A percentile compares a stretch with the other conserved stretches of the same genome.
Evolutionary conservation across 2,329 filamentous ascomycete species (phyloP).

Genomic region (Alternaria solani): DNA sequence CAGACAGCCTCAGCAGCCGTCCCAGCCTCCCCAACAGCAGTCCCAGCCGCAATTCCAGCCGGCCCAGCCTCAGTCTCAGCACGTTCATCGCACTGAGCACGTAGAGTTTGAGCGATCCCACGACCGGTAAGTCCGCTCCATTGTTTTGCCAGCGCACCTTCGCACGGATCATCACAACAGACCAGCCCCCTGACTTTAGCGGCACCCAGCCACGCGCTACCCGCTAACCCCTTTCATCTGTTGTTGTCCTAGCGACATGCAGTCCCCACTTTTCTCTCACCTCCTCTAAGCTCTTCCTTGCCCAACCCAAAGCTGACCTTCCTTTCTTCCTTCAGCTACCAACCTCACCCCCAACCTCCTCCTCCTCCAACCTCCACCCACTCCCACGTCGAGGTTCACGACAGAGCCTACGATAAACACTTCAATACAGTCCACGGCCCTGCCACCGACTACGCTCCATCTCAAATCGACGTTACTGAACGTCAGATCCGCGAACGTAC

Average conservation of each 20-base stretch:
- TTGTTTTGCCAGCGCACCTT: slow-evolving; percentile 40
- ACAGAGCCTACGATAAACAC: slow-evolving; percentile 57
- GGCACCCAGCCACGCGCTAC: slow-evolving; percentile 39
- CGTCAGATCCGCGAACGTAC: slow-evolving; percentile 72
- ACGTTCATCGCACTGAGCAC: slow-evolving; percentile 28
- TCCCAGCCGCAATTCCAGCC: slow-evolving; percentile 7
- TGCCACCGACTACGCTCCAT: slow-evolving; percentile 64
- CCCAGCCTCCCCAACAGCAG: slow-evolving; percentile 2
- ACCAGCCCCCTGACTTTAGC: slow-evolving; percentile 48
- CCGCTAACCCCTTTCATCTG: slow-evolving; percentile 47
- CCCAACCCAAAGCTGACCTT: slow-evolving; percentile 46
- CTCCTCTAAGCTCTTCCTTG: slow-evolving; percentile 46
- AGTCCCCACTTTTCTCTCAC: slow-evolving; percentile 49
- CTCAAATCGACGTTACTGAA: slow-evolving; percentile 64
- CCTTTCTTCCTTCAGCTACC: slow-evolving; percentile 60
- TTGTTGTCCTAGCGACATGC: slow-evolving; percentile 53
- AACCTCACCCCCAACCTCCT: slow-evolving; percentile 62
- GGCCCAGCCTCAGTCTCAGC: slow-evolving; percentile 16
- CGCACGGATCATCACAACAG: slow-evolving; percentile 42
- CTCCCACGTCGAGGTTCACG: slow-evolving; percentile 72
- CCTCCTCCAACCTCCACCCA: slow-evolving; percentile 63
- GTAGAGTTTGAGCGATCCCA: slow-evolving; percentile 38
- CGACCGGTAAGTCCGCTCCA: slow-evolving; percentile 42
- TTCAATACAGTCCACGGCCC: slow-evolving; percentile 58
- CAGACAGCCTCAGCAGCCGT: slow-evolving; percentile 10